Percentiles rank a stretch among this genome's conserved stretches.
These are phyloP conservation scores for Solanum sejunctum DNA, from an alignment of 257 asterid genomes.

Conservation along the genomic window DNA sequence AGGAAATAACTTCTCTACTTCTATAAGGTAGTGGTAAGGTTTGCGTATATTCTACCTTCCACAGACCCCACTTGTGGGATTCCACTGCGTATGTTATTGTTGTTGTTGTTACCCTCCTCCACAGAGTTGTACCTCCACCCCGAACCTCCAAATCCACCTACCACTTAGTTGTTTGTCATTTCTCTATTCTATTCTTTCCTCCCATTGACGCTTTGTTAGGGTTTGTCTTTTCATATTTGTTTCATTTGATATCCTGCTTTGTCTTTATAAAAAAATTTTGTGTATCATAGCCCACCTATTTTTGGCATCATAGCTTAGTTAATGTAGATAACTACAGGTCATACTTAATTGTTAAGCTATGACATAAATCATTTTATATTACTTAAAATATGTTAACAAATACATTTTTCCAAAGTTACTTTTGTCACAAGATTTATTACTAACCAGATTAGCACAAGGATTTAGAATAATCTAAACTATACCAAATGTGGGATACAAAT, in stretches of 20 bases:
- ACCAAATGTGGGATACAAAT: background rate
- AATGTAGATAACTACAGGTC: background rate
- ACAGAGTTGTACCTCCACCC: background rate
- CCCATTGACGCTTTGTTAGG: background rate
- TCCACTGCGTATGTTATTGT: too few species aligned
- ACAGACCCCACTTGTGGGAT: too few species aligned
- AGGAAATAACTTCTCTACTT: too few species aligned
- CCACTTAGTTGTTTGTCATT: background rate
- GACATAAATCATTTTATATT: background rate
- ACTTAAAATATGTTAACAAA: background rate
- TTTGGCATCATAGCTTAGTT: background rate
- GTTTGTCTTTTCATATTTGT: background rate
- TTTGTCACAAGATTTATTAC: background rate
- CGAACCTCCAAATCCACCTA: background rate
- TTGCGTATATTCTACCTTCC: too few species aligned
- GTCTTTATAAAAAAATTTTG: background rate
- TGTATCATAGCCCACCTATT: background rate
- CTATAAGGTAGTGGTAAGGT: too few species aligned
- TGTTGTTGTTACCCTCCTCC: background rate
- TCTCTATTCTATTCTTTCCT: background rate
- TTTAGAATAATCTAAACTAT: background rate
- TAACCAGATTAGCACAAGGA: background rate
- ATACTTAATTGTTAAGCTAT: background rate
- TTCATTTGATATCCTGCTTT: background rate
- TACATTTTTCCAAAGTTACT: background rate